phyloP scores from a whole-genome alignment of 2,329 filamentous ascomycete genomes.

The Beauveria sp. region DNA sequence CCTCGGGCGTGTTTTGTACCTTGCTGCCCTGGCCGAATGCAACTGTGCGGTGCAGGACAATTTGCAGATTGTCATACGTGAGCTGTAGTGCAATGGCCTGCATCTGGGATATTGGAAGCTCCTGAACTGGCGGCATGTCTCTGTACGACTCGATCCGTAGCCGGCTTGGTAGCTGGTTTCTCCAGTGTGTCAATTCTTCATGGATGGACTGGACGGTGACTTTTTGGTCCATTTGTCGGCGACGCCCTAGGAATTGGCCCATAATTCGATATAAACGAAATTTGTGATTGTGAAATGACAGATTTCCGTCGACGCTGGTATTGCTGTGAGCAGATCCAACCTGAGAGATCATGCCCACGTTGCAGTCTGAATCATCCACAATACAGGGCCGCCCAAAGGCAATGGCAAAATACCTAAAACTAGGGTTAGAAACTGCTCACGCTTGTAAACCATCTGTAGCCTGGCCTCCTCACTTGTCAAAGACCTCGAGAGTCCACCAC shows the following conservation, averaged over 20 bases:
- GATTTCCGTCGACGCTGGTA: not conserved
- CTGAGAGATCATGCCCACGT: conserved; percentile 4
- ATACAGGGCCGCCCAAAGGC: conserved; percentile 10
- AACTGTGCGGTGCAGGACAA: conserved; percentile 4
- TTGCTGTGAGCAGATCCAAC: not conserved
- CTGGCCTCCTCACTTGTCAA: conserved; percentile 6
- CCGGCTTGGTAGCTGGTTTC: not conserved
- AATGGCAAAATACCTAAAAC: conserved; percentile 5
- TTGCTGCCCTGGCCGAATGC: conserved; percentile 3
- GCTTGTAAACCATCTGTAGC: too few relatives aligned
- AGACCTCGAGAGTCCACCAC: conserved; percentile 11
- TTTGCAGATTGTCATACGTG: conserved; percentile 10
- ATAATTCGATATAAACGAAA: conserved; percentile 10
- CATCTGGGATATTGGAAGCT: not conserved
- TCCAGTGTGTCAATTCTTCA: not conserved
- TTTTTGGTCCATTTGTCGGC: not conserved
- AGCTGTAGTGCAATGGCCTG: conserved; percentile 9
- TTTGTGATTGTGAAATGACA: conserved; percentile 5
- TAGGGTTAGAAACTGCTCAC: not conserved
- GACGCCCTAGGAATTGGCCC: conserved; percentile 8
- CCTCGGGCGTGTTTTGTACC: not conserved
- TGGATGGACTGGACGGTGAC: conserved; percentile 1
- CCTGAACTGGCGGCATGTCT: not conserved
- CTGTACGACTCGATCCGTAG: conserved; percentile 4
- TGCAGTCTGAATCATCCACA: conserved; percentile 9